Evolutionary conservation across 257 asterid genomes (phyloP).

Genomic region (Petrea volubilis): DNA sequence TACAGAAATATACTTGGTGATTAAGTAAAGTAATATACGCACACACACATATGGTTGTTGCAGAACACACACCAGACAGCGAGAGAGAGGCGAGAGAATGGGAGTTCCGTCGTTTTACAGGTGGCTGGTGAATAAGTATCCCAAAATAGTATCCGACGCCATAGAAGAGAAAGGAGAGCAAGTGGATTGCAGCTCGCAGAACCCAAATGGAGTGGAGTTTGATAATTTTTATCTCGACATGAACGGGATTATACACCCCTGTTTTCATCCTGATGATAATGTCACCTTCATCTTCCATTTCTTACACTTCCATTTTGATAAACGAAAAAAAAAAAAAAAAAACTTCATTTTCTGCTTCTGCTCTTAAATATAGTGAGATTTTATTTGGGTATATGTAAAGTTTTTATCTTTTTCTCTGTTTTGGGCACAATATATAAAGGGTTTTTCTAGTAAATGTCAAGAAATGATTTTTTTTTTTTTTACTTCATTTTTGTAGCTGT

Average conservation of each 20-base stretch:
- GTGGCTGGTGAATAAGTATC: constrained; percentile 47
- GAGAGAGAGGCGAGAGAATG: constrained; percentile 23
- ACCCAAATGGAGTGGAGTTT: constrained; percentile 51
- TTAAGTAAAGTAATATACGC: neutral
- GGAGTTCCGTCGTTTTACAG: constrained; percentile 53
- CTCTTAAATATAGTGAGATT: too few species aligned
- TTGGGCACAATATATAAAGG: neutral
- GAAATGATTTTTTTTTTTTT: too few species aligned
- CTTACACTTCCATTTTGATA: neutral
- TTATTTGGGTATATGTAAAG: too few species aligned
- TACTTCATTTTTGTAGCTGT: neutral
- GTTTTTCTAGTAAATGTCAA: neutral
- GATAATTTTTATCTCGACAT: constrained; percentile 70
- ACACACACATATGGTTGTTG: neutral
- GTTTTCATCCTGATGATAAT: constrained; percentile 64
- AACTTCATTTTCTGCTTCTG: neutral
- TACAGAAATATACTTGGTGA: too few species aligned
- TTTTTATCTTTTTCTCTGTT: too few species aligned
- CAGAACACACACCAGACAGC: neutral
- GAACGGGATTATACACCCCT: constrained; percentile 70
- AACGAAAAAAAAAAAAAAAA: neutral
- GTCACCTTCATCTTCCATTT: constrained; percentile 15
- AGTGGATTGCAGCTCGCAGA: constrained; percentile 10
- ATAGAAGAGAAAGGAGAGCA: constrained; percentile 7
- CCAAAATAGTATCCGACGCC: constrained; percentile 31